Percentiles rank a stretch among this genome's conserved stretches.
These are phyloP conservation scores for Cryptococcus sp. DNA, from an alignment of 1,284 basidiomycete species.

Conservation along the genomic window DNA sequence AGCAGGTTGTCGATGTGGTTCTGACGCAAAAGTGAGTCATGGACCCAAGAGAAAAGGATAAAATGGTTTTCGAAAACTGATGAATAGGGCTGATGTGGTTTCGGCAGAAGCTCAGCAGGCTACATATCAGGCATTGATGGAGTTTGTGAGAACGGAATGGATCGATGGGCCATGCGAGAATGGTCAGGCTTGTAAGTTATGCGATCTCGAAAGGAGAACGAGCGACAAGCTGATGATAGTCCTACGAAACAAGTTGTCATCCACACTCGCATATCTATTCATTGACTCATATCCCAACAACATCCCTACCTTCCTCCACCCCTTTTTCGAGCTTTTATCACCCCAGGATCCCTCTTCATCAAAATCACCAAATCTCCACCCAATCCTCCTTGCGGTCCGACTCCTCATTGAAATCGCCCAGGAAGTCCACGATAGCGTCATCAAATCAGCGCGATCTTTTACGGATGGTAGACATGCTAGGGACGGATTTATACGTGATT, in stretches of 20 bases:
- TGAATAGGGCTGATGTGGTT: slow-evolving; percentile 33
- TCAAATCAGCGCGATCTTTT: slow-evolving; percentile 74
- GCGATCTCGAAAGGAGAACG: not conserved
- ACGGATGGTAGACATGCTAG: slow-evolving; percentile 65
- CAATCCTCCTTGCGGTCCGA: slow-evolving; percentile 75
- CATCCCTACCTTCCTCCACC: slow-evolving; percentile 46
- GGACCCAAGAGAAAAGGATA: not conserved
- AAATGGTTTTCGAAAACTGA: not conserved
- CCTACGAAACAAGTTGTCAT: slow-evolving; percentile 88
- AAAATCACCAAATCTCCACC: slow-evolving; percentile 62
- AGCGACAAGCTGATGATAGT: slow-evolving; percentile 21
- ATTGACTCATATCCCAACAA: slow-evolving; percentile 60
- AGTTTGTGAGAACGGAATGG: slow-evolving; percentile 46
- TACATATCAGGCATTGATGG: slow-evolving; percentile 45
- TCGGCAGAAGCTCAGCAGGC: slow-evolving; percentile 32
- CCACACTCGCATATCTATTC: slow-evolving; percentile 93
- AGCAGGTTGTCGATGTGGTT: slow-evolving; percentile 47
- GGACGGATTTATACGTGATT: slow-evolving; percentile 79
- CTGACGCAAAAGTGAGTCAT: slow-evolving; percentile 40
- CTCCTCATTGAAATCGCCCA: slow-evolving; percentile 85
- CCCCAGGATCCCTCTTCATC: slow-evolving; percentile 26
- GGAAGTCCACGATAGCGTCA: slow-evolving; percentile 85
- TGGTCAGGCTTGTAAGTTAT: slow-evolving; percentile 43
- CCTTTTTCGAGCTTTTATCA: slow-evolving; percentile 48
- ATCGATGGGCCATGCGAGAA: slow-evolving; percentile 47